phyloP scores from a whole-genome alignment of 139 green algal species.

The Chlamydomonas schloesseri region DNA sequence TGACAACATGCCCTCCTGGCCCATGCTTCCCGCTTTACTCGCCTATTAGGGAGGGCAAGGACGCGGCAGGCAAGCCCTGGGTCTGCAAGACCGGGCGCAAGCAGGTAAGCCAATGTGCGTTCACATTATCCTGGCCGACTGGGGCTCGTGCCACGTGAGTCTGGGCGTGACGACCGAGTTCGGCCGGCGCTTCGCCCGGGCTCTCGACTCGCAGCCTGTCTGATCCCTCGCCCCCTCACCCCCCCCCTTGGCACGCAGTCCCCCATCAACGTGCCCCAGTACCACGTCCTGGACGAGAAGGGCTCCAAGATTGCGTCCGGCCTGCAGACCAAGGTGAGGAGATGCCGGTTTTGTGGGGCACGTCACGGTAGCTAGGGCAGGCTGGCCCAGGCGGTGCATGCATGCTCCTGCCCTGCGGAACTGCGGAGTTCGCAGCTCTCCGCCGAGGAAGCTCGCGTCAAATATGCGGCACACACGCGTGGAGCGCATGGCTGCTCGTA shows the following conservation, averaged over 20 bases:
- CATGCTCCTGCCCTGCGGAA: no score
- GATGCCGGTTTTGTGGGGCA: background rate
- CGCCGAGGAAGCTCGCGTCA: no score
- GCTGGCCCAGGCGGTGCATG: no score
- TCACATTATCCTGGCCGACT: no score
- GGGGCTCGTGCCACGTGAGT: no score
- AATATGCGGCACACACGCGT: no score
- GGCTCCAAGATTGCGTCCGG: background rate
- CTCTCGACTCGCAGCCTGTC: background rate
- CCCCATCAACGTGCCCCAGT: slow-evolving; percentile 13
- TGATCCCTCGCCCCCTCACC: background rate
- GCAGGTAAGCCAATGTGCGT: background rate
- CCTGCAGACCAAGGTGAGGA: background rate
- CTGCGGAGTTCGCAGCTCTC: no score
- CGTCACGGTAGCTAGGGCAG: no score
- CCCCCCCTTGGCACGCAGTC: background rate
- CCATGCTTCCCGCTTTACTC: background rate
- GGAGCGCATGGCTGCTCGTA: no score
- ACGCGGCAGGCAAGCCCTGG: slow-evolving; percentile 24
- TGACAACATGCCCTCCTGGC: no score
- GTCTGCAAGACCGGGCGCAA: background rate
- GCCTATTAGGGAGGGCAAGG: background rate
- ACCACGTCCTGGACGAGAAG: background rate
- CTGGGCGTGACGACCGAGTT: no score
- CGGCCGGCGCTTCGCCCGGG: no score